Conservation (phyloP, 1,139 yeast species). For the Blastobotrys ciferrii region DNA sequence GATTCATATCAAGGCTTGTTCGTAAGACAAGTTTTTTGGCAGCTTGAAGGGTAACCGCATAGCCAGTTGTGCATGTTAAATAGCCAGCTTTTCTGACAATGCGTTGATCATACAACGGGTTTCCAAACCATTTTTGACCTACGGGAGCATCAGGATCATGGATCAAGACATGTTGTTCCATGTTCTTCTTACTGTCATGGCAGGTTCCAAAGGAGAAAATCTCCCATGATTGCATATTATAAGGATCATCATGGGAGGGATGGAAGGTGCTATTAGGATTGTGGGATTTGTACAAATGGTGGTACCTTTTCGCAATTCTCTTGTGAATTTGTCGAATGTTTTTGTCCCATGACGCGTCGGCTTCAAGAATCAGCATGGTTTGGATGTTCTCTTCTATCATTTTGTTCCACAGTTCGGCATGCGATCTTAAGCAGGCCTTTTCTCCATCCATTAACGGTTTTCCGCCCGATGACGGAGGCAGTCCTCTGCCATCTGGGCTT, state of each 20-base stretch:
- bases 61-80: slow-evolving; percentile 23
- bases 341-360: slow-evolving; percentile 22
- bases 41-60: slow-evolving; percentile 21
- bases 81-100: slow-evolving; percentile 14
- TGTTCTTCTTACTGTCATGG: neutral
- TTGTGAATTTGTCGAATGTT: slow-evolving; percentile 16
- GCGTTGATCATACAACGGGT: slow-evolving; percentile 11
- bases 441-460: neutral
- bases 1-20: slow-evolving; percentile 19
- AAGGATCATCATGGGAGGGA: slow-evolving; percentile 1
- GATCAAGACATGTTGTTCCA: neutral
- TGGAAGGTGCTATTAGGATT: neutral
- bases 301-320: slow-evolving; percentile 16
- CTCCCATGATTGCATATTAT: slow-evolving; percentile 7
- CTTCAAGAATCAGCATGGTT: slow-evolving; percentile 18
- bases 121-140: slow-evolving; percentile 7
- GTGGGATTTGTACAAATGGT: slow-evolving; percentile 9
- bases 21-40: slow-evolving; percentile 22
- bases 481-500: neutral
- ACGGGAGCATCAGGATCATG: slow-evolving; percentile 19
- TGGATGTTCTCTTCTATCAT: slow-evolving; percentile 19
- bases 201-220: slow-evolving; percentile 8
- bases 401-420: slow-evolving; percentile 19
- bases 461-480: slow-evolving; percentile 2
- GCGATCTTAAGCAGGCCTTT: slow-evolving; percentile 19